Percentiles rank a stretch among this genome's conserved stretches.
These are phyloP conservation scores for Trichophaea hybrida DNA, from an alignment of 2,329 filamentous ascomycete species.

Conservation along the genomic window DNA sequence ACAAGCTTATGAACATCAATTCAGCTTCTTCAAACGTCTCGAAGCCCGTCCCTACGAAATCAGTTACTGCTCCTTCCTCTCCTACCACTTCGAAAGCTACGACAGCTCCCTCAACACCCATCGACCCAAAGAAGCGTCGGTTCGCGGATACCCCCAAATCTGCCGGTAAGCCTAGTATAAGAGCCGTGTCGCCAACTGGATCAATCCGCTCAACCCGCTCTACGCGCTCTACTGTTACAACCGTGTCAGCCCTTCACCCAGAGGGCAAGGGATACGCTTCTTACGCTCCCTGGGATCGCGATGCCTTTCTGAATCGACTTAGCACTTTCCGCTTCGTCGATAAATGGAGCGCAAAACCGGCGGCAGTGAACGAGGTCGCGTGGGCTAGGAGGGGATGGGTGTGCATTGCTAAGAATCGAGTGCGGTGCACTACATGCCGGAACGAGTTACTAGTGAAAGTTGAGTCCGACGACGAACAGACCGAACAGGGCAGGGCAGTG, in stretches of 20 bases:
- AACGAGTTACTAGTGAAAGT: conserved; percentile 73
- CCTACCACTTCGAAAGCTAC: conserved; percentile 3
- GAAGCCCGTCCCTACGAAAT: neutral
- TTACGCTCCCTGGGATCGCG: conserved; percentile 75
- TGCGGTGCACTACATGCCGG: conserved; percentile 69
- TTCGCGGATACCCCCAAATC: conserved; percentile 10
- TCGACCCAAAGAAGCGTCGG: conserved; percentile 17
- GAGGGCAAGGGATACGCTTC: neutral
- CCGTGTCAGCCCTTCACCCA: conserved; percentile 6
- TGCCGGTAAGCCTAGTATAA: conserved; percentile 14
- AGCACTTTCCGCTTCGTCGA: conserved; percentile 84
- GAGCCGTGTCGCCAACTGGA: conserved; percentile 19
- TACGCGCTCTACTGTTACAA: conserved; percentile 10
- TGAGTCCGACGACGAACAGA: conserved; percentile 25
- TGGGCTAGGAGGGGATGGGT: conserved; percentile 93
- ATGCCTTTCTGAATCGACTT: conserved; percentile 64
- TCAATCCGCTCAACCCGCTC: conserved; percentile 9
- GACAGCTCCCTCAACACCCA: conserved; percentile 4
- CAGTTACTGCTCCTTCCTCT: neutral
- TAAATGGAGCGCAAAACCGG: conserved; percentile 84
- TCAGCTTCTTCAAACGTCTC: neutral
- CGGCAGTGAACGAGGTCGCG: conserved; percentile 70
- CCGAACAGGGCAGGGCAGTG: conserved; percentile 43
- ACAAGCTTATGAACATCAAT: conserved; percentile 22
- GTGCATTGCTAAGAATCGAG: conserved; percentile 57